Base-by-base conservation (phyloP, 371 early-diverging fungal species). In the Apophysomyces variabilis region DNA sequence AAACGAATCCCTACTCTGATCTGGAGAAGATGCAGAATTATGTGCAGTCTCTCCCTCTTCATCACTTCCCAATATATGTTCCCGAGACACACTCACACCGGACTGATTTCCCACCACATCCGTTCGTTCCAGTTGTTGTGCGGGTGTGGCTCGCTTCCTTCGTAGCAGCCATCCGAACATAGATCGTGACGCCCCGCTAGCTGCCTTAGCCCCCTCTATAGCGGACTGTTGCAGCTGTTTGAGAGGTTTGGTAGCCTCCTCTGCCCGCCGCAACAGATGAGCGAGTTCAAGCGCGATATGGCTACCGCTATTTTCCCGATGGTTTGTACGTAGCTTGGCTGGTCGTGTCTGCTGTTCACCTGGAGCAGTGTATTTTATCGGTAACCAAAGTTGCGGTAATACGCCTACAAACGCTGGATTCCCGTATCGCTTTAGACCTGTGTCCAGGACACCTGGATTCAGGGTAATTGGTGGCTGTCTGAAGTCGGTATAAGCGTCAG, bases 331-430 rank as follows among this genome's bases (percentile, higher is more conserved):
- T 1, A 12, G 59, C 59, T 41, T 21, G 12, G 54, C 26, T n/a
- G 59, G 37, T 58, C 70, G 54, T 32, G 57, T 54, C 5, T 62
- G 58, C n/a, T 62, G 46, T 47, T 72, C 70, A 5, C 69, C 78
- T 18, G 58, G 26, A 11, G 18, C 37, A 6, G 60, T 65, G 18
- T 54, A 37, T 58, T 79, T 82, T 3, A 77, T 68, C 26, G 93
- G 93, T 38, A 93, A 71, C 93, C 93, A 93, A 9, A 92, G 71
- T 39, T 88, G 86, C 2, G 93, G 93, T 57, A 92, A 68, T 11
- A 83, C 82, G 14, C 91, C 92, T 0, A 88, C 77, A 9, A 92
- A 61, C 0, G 84, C 85, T 5, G 93, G 93, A 60, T 91, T 84
- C 41, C 77, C 84, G 43, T 90, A 93, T 7, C 76, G 80, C 59